Conservation (phyloP, 805 yeast species). For the Ogataea pignaliae region DNA sequence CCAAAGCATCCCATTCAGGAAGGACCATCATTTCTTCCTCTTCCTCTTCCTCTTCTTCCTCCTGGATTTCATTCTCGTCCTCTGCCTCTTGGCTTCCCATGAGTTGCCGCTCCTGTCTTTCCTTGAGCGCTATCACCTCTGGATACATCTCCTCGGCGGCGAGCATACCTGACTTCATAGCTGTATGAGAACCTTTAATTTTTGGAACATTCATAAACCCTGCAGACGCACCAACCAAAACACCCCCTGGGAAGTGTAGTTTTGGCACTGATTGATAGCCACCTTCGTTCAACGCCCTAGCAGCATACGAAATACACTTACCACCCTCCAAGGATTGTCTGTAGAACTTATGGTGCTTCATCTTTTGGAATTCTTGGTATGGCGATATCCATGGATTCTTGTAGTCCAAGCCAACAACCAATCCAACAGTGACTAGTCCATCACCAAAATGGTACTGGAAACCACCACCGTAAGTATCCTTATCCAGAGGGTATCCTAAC, state of each 20-base stretch:
- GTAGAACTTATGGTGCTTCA: slow-evolving; percentile 91
- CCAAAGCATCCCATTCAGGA: slow-evolving; percentile 39
- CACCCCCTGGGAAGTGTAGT: slow-evolving; percentile 93
- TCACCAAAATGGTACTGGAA: slow-evolving; percentile 97
- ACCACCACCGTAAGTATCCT: slow-evolving; percentile 89
- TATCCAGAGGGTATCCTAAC: slow-evolving; percentile 79
- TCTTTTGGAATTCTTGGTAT: slow-evolving; percentile 88
- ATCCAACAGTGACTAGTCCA: slow-evolving; percentile 83
- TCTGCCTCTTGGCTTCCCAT: slow-evolving; percentile 37
- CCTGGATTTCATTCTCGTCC: slow-evolving; percentile 35
- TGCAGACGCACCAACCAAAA: slow-evolving; percentile 90
- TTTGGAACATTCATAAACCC: slow-evolving; percentile 98
- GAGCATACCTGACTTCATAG: slow-evolving; percentile 90
- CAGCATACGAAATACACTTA: slow-evolving; percentile 89
- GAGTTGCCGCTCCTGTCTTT: slow-evolving; percentile 35
- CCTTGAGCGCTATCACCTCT: slow-evolving; percentile 42
- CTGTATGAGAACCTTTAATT: slow-evolving; percentile 96
- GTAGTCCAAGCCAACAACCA: slow-evolving; percentile 94
- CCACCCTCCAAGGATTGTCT: slow-evolving; percentile 75
- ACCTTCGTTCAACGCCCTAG: slow-evolving; percentile 96
- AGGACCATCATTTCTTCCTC: slow-evolving; percentile 31
- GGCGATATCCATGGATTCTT: slow-evolving; percentile 94
- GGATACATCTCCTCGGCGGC: slow-evolving; percentile 83
- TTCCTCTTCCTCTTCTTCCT: slow-evolving; percentile 37
- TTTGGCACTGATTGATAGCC: slow-evolving; percentile 92